Conservation (phyloP, 2,329 filamentous ascomycete species). For the Aspergillus sp. region DNA sequence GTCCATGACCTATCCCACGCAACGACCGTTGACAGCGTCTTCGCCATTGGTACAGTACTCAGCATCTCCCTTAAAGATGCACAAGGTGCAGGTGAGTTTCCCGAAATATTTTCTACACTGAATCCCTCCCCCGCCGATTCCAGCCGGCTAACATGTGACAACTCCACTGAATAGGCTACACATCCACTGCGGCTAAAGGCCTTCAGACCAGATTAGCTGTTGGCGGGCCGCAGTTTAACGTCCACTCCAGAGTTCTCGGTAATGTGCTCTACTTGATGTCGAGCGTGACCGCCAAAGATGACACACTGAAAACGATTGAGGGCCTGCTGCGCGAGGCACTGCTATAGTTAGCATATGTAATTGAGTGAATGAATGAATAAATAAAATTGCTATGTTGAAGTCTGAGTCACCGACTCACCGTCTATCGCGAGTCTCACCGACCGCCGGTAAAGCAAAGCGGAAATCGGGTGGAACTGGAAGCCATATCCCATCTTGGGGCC, state of each 20-base stretch:
- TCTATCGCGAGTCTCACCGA: background rate
- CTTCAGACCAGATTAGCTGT: conserved; percentile 53
- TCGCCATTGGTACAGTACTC: conserved; percentile 73
- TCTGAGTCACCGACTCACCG: background rate
- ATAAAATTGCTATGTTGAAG: background rate
- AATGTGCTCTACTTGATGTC: conserved; percentile 64
- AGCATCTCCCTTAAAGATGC: conserved; percentile 60
- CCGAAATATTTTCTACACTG: background rate
- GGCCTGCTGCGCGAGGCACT: conserved; percentile 39
- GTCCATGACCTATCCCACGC: conserved; percentile 60
- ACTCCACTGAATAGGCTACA: conserved; percentile 49
- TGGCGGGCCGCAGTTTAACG: conserved; percentile 41
- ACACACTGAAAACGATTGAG: conserved; percentile 44
- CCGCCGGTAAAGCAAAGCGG: background rate
- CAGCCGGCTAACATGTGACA: conserved; percentile 17
- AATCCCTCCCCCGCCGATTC: background rate
- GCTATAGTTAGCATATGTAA: conserved; percentile 15
- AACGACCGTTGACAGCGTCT: conserved; percentile 61
- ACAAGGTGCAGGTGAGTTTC: conserved; percentile 44
- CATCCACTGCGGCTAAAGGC: conserved; percentile 54
- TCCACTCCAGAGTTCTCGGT: conserved; percentile 61
- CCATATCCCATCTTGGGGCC: background rate
- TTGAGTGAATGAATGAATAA: background rate
- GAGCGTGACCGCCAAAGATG: conserved; percentile 50
- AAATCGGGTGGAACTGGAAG: background rate